Evolutionary conservation across 1,284 basidiomycete genomes (phyloP), one percentile per base, ranked within the genome.

Genomic region (Inonotus obliquus): DNA sequence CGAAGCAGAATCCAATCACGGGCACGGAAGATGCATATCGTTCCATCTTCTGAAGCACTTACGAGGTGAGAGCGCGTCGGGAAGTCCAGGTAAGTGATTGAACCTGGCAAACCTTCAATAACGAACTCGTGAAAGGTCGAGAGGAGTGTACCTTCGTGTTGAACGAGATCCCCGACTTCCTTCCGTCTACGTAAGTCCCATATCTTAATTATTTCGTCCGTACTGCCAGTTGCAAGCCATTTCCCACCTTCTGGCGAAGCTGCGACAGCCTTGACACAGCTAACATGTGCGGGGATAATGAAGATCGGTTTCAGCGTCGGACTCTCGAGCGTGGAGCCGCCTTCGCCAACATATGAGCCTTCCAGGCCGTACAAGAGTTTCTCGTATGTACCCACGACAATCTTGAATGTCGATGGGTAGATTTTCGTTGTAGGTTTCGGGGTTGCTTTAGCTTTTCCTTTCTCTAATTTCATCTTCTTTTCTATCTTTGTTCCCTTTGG

Each of bases 181-280:
- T 96, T 96, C 69, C 87, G 77, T 71, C 94, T 81, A 59, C 89
- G 81, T 65, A 98, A 73, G 77, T 98, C 95, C 96, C 96, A 98
- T n/a, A 98, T 89, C 73, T 98, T 98, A 70, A 98, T 80, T 60
- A 95, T 91, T 76, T 98, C 96, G 72, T 99, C 96, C 35, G 92
- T 86, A 65, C 92, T 94, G 0, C 95, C 96, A 0, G 92, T 96
- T 3, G 94, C 96, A 14, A 98, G 81, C 93, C 94, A 98, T 76
- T 97, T 98, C 1, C 93, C 94, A 37, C 92, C 92, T 4, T 82
- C 75, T 1, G 94, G 92, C 0, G 89, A 91, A 0, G 91, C 89
- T 0, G 93, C 91, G 4, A 96, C 89, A 9, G 92, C 86, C 69
- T 95, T 94, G 63, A 98, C 90, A 68, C 88, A 95, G 1, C 92